Conservation (phyloP, 192 early-diverging fungal genomes). For the Coemansia sp. region DNA sequence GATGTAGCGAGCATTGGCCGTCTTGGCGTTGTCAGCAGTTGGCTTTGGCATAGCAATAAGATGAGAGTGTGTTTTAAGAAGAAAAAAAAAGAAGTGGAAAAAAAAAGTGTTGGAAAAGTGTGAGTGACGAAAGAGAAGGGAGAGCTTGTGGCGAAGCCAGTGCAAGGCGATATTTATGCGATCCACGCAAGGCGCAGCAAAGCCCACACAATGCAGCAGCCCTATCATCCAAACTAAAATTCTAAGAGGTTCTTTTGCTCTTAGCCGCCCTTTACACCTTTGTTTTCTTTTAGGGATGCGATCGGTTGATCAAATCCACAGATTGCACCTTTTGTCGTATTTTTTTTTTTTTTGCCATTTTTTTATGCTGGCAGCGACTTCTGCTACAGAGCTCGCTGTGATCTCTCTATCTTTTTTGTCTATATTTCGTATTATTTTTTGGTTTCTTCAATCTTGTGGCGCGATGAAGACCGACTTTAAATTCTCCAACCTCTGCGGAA, state of each 20-base stretch:
- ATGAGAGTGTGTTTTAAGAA: too few relatives aligned
- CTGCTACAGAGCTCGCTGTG: not conserved
- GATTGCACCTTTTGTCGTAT: not conserved
- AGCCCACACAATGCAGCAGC: too few relatives aligned
- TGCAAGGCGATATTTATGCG: constrained; percentile 9
- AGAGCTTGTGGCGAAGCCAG: not conserved
- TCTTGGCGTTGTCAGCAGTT: constrained; percentile 21
- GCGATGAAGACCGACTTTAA: constrained; percentile 66
- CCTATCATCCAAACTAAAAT: too few relatives aligned
- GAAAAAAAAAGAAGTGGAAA: not conserved
- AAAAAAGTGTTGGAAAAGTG: not conserved
- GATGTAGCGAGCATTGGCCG: constrained; percentile 37
- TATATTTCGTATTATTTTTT: not conserved
- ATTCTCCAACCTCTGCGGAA: constrained; percentile 98
- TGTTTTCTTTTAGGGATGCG: too few relatives aligned
- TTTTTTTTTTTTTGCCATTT: constrained; percentile 2
- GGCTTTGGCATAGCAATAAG: constrained; percentile 12
- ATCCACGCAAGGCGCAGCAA: not conserved
- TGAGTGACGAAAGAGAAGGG: not conserved
- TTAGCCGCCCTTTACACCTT: too few relatives aligned
- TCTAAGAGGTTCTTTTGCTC: too few relatives aligned
- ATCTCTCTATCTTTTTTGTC: not conserved
- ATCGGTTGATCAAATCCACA: constrained; percentile 9
- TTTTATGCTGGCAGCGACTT: too few relatives aligned
- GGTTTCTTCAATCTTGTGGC: not conserved